Evolutionary conservation across 139 green algal species (phyloP), one percentile per base, ranked within the genome.

Genomic region (Chlamydomonas schloesseri): DNA sequence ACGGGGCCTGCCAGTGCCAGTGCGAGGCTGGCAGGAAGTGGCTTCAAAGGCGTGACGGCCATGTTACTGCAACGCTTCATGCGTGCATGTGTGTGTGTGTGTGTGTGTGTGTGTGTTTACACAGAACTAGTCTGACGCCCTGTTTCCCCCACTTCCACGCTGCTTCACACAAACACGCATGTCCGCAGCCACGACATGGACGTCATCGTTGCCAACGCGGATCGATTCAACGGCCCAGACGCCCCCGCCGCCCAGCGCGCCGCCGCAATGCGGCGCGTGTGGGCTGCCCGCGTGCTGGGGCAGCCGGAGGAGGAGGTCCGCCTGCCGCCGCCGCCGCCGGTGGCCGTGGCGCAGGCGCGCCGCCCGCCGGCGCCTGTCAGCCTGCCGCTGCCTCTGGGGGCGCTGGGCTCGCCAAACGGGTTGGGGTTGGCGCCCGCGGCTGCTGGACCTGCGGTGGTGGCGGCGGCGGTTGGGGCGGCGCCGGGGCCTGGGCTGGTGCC

Each of bases 151-250:
- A n/a, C n/a, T n/a, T n/a, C n/a, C n/a, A n/a, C 17, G 14, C 14
- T 29, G n/a, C 67, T 17, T 9, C 67, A 3, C 67, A 24, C 37
- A 28, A 18, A 3, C 26, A 29, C 47, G 21, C 34, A 15, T n/a
- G 71, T 8, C 33, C 18, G 26, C 73, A 85, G 79, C 2, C 79
- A 85, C 65, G 79, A 85, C 46, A 34, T 85, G 6, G 65, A 68
- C 47, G 57, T 62, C 47, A 65, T 85, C 46, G 64, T 76, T 18
- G 31, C 46, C 46, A 85, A 85, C 67, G 79, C 79, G 9, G 79
- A 85, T 47, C 79, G 65, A 46, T 85, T 69, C 64, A 85, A 85
- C 64, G 79, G 79, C 65, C 28, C 65, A 5, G 31, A 69, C 79
- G 57, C 65, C 26, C 21, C 46, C 47, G 46, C 75, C 0, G 46